Evolutionary conservation across 2,329 filamentous ascomycete genomes (phyloP).

Genomic region (Fusarium protoensiforme): DNA sequence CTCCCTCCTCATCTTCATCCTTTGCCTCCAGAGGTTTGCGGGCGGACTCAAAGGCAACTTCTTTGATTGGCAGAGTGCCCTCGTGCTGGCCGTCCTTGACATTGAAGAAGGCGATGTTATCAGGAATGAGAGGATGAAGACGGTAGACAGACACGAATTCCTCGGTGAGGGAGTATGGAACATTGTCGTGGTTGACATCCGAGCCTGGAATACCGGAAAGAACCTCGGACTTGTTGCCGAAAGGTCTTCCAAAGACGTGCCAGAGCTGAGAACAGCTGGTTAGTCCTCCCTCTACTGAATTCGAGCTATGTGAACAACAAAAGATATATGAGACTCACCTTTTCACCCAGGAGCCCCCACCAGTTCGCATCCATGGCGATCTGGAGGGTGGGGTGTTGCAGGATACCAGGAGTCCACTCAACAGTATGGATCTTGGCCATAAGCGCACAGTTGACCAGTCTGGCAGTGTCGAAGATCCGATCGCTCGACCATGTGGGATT

Average conservation of each 20-base stretch:
- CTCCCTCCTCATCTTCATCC: neutral
- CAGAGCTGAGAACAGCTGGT: neutral
- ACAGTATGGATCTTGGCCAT: constrained; percentile 29
- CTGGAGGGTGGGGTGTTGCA: constrained; percentile 14
- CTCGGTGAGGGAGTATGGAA: constrained; percentile 15
- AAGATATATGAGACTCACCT: neutral
- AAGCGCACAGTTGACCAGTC: constrained; percentile 19
- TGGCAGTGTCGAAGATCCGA: constrained; percentile 8
- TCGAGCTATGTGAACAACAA: neutral
- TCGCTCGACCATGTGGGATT: constrained; percentile 20
- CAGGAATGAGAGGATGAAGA: constrained; percentile 16
- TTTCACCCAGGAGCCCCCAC: constrained; percentile 24
- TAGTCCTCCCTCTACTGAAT: neutral
- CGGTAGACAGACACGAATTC: constrained; percentile 27
- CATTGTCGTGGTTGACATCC: constrained; percentile 8
- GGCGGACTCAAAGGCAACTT: constrained; percentile 14
- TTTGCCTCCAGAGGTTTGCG: constrained; percentile 3
- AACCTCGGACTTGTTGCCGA: constrained; percentile 27
- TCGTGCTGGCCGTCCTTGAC: constrained; percentile 9
- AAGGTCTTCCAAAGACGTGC: constrained; percentile 10
- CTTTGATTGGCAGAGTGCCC: constrained; percentile 11
- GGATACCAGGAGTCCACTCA: constrained; percentile 28
- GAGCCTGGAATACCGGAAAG: constrained; percentile 25
- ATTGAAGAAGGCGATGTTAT: constrained; percentile 19
- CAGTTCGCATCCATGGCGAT: constrained; percentile 27